phyloP scores from a whole-genome alignment of 768 basidiomycete genomes.

The Phanerochaete carnosa region DNA sequence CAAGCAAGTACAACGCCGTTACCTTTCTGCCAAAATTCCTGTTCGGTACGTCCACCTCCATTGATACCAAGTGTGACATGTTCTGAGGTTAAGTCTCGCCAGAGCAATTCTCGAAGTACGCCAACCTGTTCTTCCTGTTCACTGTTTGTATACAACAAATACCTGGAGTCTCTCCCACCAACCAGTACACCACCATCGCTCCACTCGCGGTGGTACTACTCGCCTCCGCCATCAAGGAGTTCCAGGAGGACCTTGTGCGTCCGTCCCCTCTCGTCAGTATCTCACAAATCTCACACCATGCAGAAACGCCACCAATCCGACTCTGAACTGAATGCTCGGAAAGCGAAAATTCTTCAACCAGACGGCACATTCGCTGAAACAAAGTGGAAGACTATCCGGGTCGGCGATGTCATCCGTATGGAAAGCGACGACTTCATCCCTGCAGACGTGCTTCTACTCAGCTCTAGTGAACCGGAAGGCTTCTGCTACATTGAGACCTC shows the following conservation, averaged over 20 bases:
- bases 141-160: constrained; percentile 98
- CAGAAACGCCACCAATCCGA: constrained; percentile 98
- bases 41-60: constrained; percentile 52
- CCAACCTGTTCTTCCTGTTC: constrained; percentile 98
- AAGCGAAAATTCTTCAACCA: constrained; percentile 67
- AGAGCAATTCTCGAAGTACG: constrained; percentile 99
- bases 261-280: background rate
- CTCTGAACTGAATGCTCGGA: constrained; percentile 82
- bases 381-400: constrained; percentile 86
- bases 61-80: background rate
- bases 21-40: constrained; percentile 94
- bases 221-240: constrained; percentile 94
- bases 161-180: constrained; percentile 95
- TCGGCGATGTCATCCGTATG: constrained; percentile 90
- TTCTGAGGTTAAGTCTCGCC: constrained; percentile 7
- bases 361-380: constrained; percentile 63
- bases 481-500: constrained; percentile 97
- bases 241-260: constrained; percentile 89
- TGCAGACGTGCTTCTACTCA: constrained; percentile 85
- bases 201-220: constrained; percentile 86
- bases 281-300: background rate
- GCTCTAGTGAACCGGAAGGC: constrained; percentile 94
- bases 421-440: constrained; percentile 95
- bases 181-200: constrained; percentile 90
- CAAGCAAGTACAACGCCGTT: constrained; percentile 88